Base-by-base conservation (phyloP, 73 alveolate genomes). In the Paramecium primaurelia region DNA sequence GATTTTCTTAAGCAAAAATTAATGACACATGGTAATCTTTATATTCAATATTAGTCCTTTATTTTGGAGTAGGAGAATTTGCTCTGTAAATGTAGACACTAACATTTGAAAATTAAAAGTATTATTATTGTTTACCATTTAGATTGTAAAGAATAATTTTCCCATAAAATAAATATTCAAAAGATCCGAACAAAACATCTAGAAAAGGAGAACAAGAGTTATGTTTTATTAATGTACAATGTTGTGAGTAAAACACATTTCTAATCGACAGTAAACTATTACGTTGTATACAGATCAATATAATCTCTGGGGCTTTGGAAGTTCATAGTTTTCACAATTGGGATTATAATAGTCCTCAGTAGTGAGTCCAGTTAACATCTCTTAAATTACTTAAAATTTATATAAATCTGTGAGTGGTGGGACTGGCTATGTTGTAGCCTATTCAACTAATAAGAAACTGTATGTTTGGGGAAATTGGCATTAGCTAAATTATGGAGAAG, bases 391-490 rank as follows among this genome's bases (percentile, higher is more conserved):
- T 2, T 36, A 38, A 20, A 73, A 25, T 40, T 30, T 16, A 40
- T 40, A 36, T 38, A 34, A 36, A 73, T 20, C 37, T 37, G 59
- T 73, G 16, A 73, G 87, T 73, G 37, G 22, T 34, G 87, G 87
- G n/a, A 25, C n/a, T 36, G 87, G 36, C 4, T 73, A 37, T 38
- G 59, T 73, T 7, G 59, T 73, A 36, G 87, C 60, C 34, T 32
- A 73, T 36, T 30, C 87, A 8, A 38, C 59, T 34, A 73, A 34
- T 11, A 73, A 73, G 34, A 36, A 73, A 40, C n/a, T 73, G 3
- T 73, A 73, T 73, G 59, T 73, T 73, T 73, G 87, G 87, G 87
- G 87, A 5, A 73, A 73, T 36, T 37, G 34, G 22, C 47, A 68
- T 32, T 37, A 38, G 20, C 22, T 36, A 18, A 73, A 36, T 37